Evolutionary conservation across 2,329 filamentous ascomycete species (phyloP), one percentile per base, ranked within the genome.

Genomic region (Fonsecaea erecta): DNA sequence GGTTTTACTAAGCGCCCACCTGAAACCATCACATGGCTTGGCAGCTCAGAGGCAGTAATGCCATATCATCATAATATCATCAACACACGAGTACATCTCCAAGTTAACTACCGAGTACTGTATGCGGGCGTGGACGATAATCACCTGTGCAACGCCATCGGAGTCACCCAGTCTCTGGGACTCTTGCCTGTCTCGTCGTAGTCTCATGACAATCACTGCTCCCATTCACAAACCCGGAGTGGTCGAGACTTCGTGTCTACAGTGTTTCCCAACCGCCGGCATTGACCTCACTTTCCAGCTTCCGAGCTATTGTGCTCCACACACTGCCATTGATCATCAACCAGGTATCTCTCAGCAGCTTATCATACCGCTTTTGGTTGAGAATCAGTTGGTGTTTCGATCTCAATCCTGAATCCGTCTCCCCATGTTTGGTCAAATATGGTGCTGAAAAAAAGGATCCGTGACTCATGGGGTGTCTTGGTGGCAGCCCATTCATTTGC

Each of bases 381-480:
- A 99, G 81, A 76, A 93, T 97, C 54, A 99, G 82, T 78, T 96
- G 94, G 63, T 96, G 89, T 66, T 91, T 91, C 69, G 95, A 90
- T 66, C 91, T 86, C 37, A 99, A 83, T 48, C 93, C 93, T n/a
- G 91, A 88, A 77, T 99, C 95, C 3, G 92, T 91, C 82, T 99
- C 95, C 70, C 96, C 96, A 75, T 97, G 96, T 75, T 91, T 90
- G 78, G 99, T 95, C 69, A 98, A 89, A 77, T 98, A 99, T 0
- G 95, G 95, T 3, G 95, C 94, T 48, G 89, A 86, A 69, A 90
- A 89, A 81, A 90, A 99, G 28, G 90, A 93, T 43, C 95, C 95
- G 53, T 91, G 69, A 40, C 64, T 69, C 48, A 68, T 40, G 8
- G 64, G 65, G 57, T 62, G 59, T 6, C 55, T 58, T n/a, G 55